Base-by-base conservation (phyloP, 2,329 filamentous ascomycete species). In the Aspergillus vadensis region DNA sequence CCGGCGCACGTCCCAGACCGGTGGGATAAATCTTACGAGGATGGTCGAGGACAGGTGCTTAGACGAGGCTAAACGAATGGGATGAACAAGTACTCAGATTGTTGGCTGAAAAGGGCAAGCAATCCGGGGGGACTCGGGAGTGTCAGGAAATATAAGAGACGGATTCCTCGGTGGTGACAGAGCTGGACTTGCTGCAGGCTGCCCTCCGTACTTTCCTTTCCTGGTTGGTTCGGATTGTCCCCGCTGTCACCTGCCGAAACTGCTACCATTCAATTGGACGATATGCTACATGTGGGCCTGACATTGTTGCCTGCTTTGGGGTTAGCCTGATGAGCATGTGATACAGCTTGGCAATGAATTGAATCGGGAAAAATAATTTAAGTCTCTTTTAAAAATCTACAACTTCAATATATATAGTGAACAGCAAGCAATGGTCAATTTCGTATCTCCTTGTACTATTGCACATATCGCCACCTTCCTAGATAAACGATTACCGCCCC, bases 391-490 rank as follows among this genome's bases (percentile, higher is more conserved):
- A 25, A 7, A 7, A 7, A 25, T 10, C 9, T 30, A 30, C 27
- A 10, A 30, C 9, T 9, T 9, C 2, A 10, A 30, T 3, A 30
- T 4, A 7, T 10, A 30, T 30, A 12, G 27, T 30, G 9, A 30
- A 12, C 9, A 30, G 27, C 27, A 30, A 30, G 27, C 8, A 30
- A 10, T 10, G 27, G 9, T 30, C 3, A 10, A 4, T 12, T 32
- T 10, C 30, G 10, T 14, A 14, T 14, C 12, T 12, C 5, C 4
- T 14, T 32, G 4, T 32, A 5, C 1, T 32, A 32, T 14, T 14
- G 9, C 2, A 32, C 9, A 32, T 0, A 2, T 14, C 1, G 0
- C 30, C 30, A 32, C 12, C 0, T 2, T 4, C 4, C 1, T 4
- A 32, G 4, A 5, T 6, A 30, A 9, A 12, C 9, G 27, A 10